These are phyloP conservation scores for Roridomyces roridus DNA, from an alignment of 768 basidiomycete species.

Conservation along the genomic window DNA sequence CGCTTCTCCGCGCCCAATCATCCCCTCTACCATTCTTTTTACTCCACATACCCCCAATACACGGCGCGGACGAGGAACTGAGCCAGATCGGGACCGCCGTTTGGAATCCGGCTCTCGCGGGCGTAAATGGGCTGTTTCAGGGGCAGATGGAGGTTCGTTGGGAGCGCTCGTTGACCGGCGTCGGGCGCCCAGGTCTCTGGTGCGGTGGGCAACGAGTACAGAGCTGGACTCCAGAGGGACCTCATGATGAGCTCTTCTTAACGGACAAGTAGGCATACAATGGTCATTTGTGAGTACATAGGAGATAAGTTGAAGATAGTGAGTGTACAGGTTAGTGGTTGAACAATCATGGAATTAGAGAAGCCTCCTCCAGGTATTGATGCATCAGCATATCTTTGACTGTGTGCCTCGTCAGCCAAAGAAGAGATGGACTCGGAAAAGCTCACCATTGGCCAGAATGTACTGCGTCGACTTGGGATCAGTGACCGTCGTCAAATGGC, in stretches of 20 bases:
- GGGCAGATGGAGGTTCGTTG: constrained; percentile 72
- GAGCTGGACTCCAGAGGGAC: constrained; percentile 41
- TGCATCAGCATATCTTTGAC: constrained; percentile 57
- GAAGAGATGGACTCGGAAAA: neutral
- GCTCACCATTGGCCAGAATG: too few relatives aligned
- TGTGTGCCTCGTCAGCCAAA: constrained; percentile 26
- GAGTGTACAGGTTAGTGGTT: constrained; percentile 13
- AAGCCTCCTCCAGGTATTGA: constrained; percentile 46
- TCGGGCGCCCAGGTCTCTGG: constrained; percentile 53
- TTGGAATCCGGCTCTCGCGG: constrained; percentile 74
- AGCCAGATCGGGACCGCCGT: constrained; percentile 53
- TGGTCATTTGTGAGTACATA: constrained; percentile 7
- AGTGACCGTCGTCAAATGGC: constrained; percentile 72
- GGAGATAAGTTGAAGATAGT: constrained; percentile 19
- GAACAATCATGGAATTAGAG: constrained; percentile 34
- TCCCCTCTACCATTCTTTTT: constrained; percentile 83
- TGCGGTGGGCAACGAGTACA: constrained; percentile 44
- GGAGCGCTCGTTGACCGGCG: constrained; percentile 50
- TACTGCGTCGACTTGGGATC: too few relatives aligned
- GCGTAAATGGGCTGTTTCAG: constrained; percentile 58
- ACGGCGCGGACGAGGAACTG: constrained; percentile 7
- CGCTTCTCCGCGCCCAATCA: constrained; percentile 72
- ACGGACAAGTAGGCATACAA: too few relatives aligned
- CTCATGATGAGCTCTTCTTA: neutral
- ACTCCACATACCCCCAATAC: constrained; percentile 68